A percentile compares a stretch with the other conserved stretches of the same genome.
These are phyloP conservation scores for Eimeria zaria DNA, from an alignment of 169 alveolate genomes.

Conservation along the genomic window DNA sequence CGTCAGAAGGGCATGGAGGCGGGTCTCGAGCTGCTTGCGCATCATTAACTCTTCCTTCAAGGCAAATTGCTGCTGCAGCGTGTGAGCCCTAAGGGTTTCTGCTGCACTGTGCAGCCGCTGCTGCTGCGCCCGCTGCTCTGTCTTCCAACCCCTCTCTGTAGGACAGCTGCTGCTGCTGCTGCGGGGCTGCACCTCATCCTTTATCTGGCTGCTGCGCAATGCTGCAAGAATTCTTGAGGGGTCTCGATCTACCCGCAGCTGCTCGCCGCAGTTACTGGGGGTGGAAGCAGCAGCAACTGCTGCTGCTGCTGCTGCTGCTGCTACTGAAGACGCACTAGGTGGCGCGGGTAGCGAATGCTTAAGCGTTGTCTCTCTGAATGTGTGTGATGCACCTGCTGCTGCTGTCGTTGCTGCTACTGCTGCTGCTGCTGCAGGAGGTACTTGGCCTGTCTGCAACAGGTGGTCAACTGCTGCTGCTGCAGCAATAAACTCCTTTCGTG, in stretches of 20 bases:
- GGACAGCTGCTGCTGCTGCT: constrained; percentile 47
- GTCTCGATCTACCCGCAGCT: constrained; percentile 22
- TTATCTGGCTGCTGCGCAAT: neutral
- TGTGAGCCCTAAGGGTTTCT: constrained; percentile 16
- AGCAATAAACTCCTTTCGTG: constrained; percentile 19
- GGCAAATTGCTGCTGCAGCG: constrained; percentile 58
- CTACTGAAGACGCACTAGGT: neutral
- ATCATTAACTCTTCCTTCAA: constrained; percentile 61
- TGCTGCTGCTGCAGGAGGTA: constrained; percentile 31
- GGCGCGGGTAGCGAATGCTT: neutral
- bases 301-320: constrained; percentile 17
- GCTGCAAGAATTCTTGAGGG: constrained; percentile 6
- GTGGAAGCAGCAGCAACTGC: neutral
- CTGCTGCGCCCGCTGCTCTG: constrained; percentile 47
- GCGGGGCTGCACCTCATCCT: constrained; percentile 12
- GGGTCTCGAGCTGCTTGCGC: constrained; percentile 54
- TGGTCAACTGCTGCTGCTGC: constrained; percentile 53
- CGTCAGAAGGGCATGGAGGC: constrained; percentile 58
- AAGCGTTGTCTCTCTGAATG: no score
- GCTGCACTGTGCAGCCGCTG: constrained; percentile 47
- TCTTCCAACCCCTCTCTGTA: constrained; percentile 12
- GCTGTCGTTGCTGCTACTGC: constrained; percentile 29
- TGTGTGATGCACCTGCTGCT: neutral
- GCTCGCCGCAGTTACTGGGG: neutral
- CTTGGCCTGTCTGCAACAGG: constrained; percentile 25